These are phyloP conservation scores for Picea mariana DNA, from an alignment of 83 land plant species.

Conservation along the genomic window DNA sequence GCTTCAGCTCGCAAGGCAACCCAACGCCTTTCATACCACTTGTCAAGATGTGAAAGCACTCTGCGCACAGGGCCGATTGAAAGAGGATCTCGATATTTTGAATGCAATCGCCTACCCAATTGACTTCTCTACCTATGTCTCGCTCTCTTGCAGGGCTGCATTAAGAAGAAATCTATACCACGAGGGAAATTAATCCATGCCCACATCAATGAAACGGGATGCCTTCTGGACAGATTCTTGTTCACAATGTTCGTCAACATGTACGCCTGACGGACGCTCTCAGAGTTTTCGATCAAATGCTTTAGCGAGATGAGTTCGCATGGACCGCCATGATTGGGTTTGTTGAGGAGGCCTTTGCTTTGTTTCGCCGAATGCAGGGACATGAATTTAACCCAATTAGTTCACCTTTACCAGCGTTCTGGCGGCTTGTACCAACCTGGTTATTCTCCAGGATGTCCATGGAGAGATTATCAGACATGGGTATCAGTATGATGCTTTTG, in stretches of 20 bases:
- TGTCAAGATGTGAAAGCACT: background rate
- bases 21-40: no score
- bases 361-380: conserved; percentile 24
- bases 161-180: background rate
- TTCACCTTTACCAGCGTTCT: conserved; percentile 31
- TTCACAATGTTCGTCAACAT: conserved; percentile 33
- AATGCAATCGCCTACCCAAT: background rate
- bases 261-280: conserved; percentile 23
- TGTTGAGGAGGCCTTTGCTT: conserved; percentile 10
- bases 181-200: conserved; percentile 35
- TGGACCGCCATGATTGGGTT: conserved; percentile 16
- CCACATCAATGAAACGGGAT: conserved; percentile 18
- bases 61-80: background rate
- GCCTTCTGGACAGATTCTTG: conserved; percentile 19
- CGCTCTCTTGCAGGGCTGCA: background rate
- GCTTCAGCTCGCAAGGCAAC: no score
- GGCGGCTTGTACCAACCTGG: conserved; percentile 12
- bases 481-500: conserved; percentile 19
- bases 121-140: background rate
- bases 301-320: conserved; percentile 13
- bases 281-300: conserved; percentile 38
- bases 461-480: conserved; percentile 16
- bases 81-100: background rate
- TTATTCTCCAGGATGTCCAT: conserved; percentile 20
- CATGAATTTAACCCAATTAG: conserved; percentile 22